These are phyloP conservation scores for Podospora appendiculata DNA, from an alignment of 495 filamentous ascomycete species.

Conservation along the genomic window DNA sequence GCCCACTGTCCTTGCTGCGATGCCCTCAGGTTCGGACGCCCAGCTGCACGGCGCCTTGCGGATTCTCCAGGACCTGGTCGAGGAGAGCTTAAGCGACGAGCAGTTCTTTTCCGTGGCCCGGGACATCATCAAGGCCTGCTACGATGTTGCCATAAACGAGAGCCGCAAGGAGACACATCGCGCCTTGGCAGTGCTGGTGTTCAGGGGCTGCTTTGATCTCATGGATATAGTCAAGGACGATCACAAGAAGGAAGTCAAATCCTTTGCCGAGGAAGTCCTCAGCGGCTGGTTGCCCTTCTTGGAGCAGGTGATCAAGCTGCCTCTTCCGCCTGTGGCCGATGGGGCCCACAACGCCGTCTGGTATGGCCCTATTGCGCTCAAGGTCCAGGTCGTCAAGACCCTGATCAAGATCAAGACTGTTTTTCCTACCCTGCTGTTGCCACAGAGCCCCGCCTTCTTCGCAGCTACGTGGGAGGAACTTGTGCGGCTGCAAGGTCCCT, in stretches of 20 bases:
- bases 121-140: slow-evolving; percentile 74
- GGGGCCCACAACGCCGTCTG: slow-evolving; percentile 44
- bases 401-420: slow-evolving; percentile 81
- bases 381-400: slow-evolving; percentile 86
- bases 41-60: slow-evolving; percentile 85
- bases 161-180: slow-evolving; percentile 65
- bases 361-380: slow-evolving; percentile 76
- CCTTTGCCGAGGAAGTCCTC: slow-evolving; percentile 80
- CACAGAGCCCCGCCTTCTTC: slow-evolving; percentile 74
- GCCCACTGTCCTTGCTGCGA: slow-evolving; percentile 67
- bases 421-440: slow-evolving; percentile 72
- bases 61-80: slow-evolving; percentile 82
- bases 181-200: slow-evolving; percentile 78
- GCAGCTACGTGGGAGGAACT: slow-evolving; percentile 82
- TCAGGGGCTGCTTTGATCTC: slow-evolving; percentile 84
- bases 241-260: slow-evolving; percentile 73
- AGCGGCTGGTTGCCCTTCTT: slow-evolving; percentile 84
- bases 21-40: slow-evolving; percentile 59
- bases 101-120: slow-evolving; percentile 86
- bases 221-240: slow-evolving; percentile 93
- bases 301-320: slow-evolving; percentile 57
- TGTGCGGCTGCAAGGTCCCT: slow-evolving; percentile 56
- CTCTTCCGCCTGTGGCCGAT: slow-evolving; percentile 50
- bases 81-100: slow-evolving; percentile 85
- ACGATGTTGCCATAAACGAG: slow-evolving; percentile 70